Evolutionary conservation across 768 basidiomycete species (phyloP), one percentile per base, ranked within the genome.

Genomic region (Termitomyces sp.): DNA sequence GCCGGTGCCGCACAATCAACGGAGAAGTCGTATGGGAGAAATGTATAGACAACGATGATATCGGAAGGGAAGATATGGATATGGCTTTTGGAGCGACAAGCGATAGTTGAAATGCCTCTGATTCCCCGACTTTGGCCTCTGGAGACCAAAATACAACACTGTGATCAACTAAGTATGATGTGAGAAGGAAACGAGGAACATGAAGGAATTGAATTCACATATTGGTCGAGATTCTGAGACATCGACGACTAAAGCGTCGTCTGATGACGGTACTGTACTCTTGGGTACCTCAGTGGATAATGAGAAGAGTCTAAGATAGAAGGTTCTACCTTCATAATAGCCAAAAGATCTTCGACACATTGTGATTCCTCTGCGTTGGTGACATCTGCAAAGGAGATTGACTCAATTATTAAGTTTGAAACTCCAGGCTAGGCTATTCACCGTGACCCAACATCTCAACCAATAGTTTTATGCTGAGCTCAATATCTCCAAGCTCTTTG

Each of bases 381-480:
- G 54, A 67, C 59, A 65, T 76, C 79, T 82, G 52, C 7, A 38
- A 54, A 47, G 49, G 56, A 25, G 9, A 38, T 32, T 14, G 52
- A 57, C 36, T 54, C 42, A 47, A 31, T 29, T 14, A 14, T 55
- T 12, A 15, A 5, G 37, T 36, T 45, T 32, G 3, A 9, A 38
- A 11, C 31, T n/a, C 10, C 42, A 32, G n/a, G 20, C 25, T 51
- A 52, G 4, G 12, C 25, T 37, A 49, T 70, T 80, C 60, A 91
- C 94, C 89, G 66, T 90, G 85, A 10, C 85, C 85, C 59, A 96
- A 75, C 85, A 96, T 88, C 72, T 96, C 93, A 11, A 96, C 69
- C 59, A 95, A 71, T n/a, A 96, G 72, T 64, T 79, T 83, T 53
- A 94, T 83, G 47, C 88, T 88, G 15, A 88, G 78, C 60, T 91